phyloP scores from a whole-genome alignment of 192 early-diverging fungal species.

The Mortierella alpina region DNA sequence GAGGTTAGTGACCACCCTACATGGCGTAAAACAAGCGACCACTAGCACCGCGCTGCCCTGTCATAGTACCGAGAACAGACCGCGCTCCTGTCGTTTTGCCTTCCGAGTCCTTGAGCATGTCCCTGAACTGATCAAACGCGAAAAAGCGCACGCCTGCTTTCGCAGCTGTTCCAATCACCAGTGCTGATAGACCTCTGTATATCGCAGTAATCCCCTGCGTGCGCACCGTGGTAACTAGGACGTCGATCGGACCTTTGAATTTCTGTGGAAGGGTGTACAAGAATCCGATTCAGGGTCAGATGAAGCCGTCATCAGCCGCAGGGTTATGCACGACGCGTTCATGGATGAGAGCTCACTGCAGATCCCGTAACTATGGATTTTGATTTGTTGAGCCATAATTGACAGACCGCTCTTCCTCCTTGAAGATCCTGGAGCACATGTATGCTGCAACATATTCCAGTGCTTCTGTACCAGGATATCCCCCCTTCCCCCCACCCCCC shows the following conservation, averaged over 20 bases:
- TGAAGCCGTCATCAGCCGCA: too few relatives aligned
- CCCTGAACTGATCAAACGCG: slow-evolving; percentile 89
- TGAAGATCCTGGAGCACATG: too few relatives aligned
- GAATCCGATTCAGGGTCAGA: not conserved
- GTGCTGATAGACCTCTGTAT: slow-evolving; percentile 88
- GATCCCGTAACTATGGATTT: not conserved
- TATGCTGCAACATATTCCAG: too few relatives aligned
- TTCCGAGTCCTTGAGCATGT: slow-evolving; percentile 71
- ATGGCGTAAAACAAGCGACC: not conserved
- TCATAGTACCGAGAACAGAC: slow-evolving; percentile 63
- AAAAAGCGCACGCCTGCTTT: slow-evolving; percentile 94
- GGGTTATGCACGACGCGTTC: too few relatives aligned
- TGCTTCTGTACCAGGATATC: too few relatives aligned
- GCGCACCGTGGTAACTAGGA: slow-evolving; percentile 75
- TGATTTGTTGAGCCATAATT: not conserved
- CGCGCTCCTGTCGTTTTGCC: slow-evolving; percentile 72
- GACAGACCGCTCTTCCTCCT: not conserved
- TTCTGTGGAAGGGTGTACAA: slow-evolving; percentile 2
- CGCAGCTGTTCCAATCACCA: slow-evolving; percentile 89
- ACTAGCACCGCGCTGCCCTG: not conserved
- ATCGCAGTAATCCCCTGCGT: slow-evolving; percentile 79
- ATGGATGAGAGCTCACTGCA: too few relatives aligned
- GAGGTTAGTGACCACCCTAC: not conserved
- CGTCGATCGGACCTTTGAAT: slow-evolving; percentile 88
- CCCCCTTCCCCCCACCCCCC: not conserved